These are phyloP conservation scores for Aureobasidium sp. DNA, from an alignment of 2,329 filamentous ascomycete genomes.

Conservation along the genomic window DNA sequence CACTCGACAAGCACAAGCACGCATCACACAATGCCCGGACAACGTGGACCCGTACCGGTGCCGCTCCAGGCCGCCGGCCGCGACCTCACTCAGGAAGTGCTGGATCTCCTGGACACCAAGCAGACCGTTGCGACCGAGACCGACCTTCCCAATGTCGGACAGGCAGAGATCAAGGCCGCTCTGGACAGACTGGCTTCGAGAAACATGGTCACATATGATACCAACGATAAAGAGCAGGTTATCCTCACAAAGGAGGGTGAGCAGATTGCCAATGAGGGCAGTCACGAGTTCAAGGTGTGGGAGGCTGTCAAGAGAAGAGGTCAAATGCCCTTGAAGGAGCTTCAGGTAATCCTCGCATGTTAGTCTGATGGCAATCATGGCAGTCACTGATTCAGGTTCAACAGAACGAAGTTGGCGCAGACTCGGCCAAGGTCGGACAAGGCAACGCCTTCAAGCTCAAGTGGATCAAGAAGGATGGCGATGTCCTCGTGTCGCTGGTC, in stretches of 20 bases:
- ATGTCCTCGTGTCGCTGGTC: constrained; percentile 46
- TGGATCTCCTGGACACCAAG: constrained; percentile 55
- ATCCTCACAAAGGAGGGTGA: constrained; percentile 73
- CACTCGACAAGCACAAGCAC: background rate
- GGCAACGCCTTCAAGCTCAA: constrained; percentile 82
- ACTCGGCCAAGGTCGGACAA: constrained; percentile 76
- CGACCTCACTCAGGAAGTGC: constrained; percentile 68
- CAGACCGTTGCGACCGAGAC: constrained; percentile 26
- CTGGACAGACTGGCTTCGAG: constrained; percentile 79
- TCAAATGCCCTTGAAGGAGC: constrained; percentile 40
- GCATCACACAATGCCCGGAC: constrained; percentile 34
- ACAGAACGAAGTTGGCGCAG: constrained; percentile 60
- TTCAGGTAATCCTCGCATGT: constrained; percentile 30
- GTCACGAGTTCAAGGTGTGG: constrained; percentile 47
- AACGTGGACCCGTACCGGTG: constrained; percentile 42
- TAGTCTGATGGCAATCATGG: background rate
- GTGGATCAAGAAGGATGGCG: constrained; percentile 58
- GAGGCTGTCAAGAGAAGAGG: constrained; percentile 40
- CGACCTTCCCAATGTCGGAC: constrained; percentile 27
- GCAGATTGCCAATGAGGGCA: constrained; percentile 53
- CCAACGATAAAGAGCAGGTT: constrained; percentile 70
- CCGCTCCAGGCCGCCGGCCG: constrained; percentile 31
- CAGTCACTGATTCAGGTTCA: constrained; percentile 4
- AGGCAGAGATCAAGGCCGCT: constrained; percentile 66
- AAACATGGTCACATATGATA: constrained; percentile 80